These are phyloP conservation scores for Cystobasidium tubakii DNA, from an alignment of 768 basidiomycete genomes.

Conservation along the genomic window DNA sequence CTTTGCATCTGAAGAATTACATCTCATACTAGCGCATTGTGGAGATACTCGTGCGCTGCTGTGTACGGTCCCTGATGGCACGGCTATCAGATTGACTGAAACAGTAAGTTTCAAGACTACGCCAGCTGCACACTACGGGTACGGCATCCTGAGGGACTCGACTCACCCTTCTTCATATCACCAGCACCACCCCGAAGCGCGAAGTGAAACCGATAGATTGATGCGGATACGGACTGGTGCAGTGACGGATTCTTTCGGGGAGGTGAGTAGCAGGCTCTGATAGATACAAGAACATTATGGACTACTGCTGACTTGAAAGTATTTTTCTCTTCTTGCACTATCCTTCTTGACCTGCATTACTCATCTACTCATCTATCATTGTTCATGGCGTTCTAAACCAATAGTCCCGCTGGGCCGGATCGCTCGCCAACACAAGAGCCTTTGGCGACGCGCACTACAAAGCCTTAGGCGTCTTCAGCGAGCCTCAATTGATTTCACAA, in stretches of 20 bases:
- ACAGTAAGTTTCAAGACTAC: conserved; percentile 47
- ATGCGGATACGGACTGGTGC: conserved; percentile 80
- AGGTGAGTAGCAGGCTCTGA: neutral
- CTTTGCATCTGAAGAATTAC: conserved; percentile 67
- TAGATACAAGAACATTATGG: neutral
- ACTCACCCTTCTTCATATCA: neutral
- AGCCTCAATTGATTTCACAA: conserved; percentile 40
- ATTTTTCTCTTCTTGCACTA: neutral
- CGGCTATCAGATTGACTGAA: conserved; percentile 81
- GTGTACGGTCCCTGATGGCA: conserved; percentile 66
- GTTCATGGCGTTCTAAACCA: no score
- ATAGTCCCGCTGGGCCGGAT: conserved; percentile 34
- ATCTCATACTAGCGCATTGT: conserved; percentile 83
- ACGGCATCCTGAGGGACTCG: no score
- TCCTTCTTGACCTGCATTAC: no score
- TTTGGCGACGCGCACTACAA: conserved; percentile 50
- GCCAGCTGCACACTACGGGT: neutral
- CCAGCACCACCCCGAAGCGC: conserved; percentile 81
- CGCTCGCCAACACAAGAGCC: conserved; percentile 51
- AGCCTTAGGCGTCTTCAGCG: conserved; percentile 44
- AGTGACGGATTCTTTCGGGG: conserved; percentile 53
- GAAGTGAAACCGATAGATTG: conserved; percentile 73
- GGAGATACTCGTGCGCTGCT: conserved; percentile 87
- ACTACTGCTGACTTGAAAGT: neutral
- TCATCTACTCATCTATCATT: no score